Base-by-base conservation (phyloP, 345 rosid species). In the Clausena lansium region DNA sequence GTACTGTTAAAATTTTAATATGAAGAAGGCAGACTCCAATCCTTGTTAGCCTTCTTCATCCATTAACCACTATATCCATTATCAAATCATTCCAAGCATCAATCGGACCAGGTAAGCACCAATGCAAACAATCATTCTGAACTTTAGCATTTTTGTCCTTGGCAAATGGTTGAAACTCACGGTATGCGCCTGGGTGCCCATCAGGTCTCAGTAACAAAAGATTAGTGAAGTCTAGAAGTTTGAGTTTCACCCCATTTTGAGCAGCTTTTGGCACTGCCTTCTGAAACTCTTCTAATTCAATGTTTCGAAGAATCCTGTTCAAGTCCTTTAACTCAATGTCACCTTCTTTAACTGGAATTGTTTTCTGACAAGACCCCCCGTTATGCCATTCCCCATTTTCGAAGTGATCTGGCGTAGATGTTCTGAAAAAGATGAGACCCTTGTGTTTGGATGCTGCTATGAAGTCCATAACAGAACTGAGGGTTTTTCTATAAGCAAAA, bases 71-170 rank as follows among this genome's bases (percentile, higher is more conserved):
- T 81, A 89, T 84, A 81, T 96, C 93, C 92, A 96, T 88, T 38
- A 96, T 92, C 82, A 96, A 87, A 78, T 91, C 98, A 81, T 92
- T 96, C 93, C 91, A 88, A 47, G 81, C 77, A 83, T 96, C 99
- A 1, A 94, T 83, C 8, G 99, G 98, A 61, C 99, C 99, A 1
- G 99, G 99, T 80, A 96, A 85, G 85, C 99, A 96, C 99, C 99
- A 96, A 84, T 92, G 99, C 80, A 96, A 70, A 76, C 98, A 96
- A 69, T 96, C 99, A 10, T 92, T 91, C 87, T 91, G 99, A 78
- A 92, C 95, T 28, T 59, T 85, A 6, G 90, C 93, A 17, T 88
- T 89, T 79, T 82, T 84, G 70, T 89, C 91, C 86, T 87, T 75
- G 0, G 93, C 91, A 76, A 86, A 92, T 8, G 98, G 98, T 6